Evolutionary conservation across 352 stramenopile species (phyloP), one percentile per base, ranked within the genome.

Genomic region (Globisporangium nunn): DNA sequence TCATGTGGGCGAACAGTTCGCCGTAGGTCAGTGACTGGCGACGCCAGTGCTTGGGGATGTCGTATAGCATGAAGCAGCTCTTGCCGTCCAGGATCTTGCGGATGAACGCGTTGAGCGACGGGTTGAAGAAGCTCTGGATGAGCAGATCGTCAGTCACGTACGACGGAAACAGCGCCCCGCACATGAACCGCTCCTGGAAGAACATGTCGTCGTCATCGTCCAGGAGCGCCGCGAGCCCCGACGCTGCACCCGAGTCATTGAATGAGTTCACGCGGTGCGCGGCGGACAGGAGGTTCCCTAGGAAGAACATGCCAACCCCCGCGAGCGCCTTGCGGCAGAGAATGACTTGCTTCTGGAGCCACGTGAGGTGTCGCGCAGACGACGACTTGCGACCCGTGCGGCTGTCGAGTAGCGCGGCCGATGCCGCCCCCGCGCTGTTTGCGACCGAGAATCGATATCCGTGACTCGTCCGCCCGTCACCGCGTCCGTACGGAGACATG

Each of bases 41-140:
- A 12, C 81, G 76, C 57, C 83, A 72, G n/a, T 74, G 49, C 50
- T 78, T 74, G 0, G 85, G 85, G 4, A 94, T 44, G 29, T 88
- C 70, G 58, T 93, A 94, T 3, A 92, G 68, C 61, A 89, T 88
- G 50, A 94, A 94, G 43, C 84, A 91, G 63, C 81, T 90, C 53
- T 87, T 90, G 30, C 85, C 85, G 56, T 93, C 81, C 7, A 94
- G 66, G 58, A 91, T 90, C 56, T 86, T 85, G 12, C 78, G 77
- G 29, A 94, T 84, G 33, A 94, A 93, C 53, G 70, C 65, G 59
- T 94, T 91, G n/a, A 94, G 63, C 17, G 81, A 92, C 40, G 81
- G 78, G 45, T 94, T 91, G 66, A 91, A 93, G 59, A 91, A 94
- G 58, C 81, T 93, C 59, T 94, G 85, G 54, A 94, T 89, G 35